Evolutionary conservation across 805 yeast genomes (phyloP).

Genomic region (Suhomyces vadensis): DNA sequence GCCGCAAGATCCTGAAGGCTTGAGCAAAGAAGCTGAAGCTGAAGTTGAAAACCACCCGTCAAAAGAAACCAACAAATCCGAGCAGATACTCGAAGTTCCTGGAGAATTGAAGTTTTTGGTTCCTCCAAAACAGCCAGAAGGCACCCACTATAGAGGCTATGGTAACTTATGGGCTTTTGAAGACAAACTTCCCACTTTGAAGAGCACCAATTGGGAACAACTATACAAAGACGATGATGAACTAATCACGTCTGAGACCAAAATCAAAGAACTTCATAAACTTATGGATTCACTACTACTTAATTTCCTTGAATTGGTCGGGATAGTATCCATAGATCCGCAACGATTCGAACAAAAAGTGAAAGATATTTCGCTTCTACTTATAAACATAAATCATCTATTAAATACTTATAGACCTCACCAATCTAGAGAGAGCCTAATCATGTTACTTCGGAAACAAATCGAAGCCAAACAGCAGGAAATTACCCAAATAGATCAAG

Average conservation of each 20-base stretch:
- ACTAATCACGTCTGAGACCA: conserved; percentile 38
- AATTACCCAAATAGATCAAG: conserved; percentile 46
- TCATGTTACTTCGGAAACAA: conserved; percentile 69
- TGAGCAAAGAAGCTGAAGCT: conserved; percentile 28
- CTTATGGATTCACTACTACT: conserved; percentile 75
- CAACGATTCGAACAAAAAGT: conserved; percentile 57
- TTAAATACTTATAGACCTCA: conserved; percentile 93
- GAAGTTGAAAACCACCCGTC: conserved; percentile 14
- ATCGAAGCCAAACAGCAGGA: conserved; percentile 62
- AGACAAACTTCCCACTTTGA: conserved; percentile 74
- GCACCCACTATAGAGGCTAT: conserved; percentile 74
- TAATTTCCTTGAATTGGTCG: conserved; percentile 80
- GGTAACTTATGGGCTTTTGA: conserved; percentile 87
- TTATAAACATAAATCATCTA: conserved; percentile 89
- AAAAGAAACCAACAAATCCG: not conserved
- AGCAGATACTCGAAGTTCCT: conserved; percentile 21
- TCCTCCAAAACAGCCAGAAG: conserved; percentile 67
- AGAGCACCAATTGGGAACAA: conserved; percentile 76
- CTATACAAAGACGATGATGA: conserved; percentile 53
- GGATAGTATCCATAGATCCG: conserved; percentile 75
- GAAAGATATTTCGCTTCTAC: conserved; percentile 74
- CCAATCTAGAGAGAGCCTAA: conserved; percentile 87
- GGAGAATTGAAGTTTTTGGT: conserved; percentile 56
- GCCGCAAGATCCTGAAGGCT: not conserved
- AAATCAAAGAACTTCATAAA: conserved; percentile 74